Conservation (phyloP, 495 filamentous ascomycete species). For the Articulospora tetracladia region DNA sequence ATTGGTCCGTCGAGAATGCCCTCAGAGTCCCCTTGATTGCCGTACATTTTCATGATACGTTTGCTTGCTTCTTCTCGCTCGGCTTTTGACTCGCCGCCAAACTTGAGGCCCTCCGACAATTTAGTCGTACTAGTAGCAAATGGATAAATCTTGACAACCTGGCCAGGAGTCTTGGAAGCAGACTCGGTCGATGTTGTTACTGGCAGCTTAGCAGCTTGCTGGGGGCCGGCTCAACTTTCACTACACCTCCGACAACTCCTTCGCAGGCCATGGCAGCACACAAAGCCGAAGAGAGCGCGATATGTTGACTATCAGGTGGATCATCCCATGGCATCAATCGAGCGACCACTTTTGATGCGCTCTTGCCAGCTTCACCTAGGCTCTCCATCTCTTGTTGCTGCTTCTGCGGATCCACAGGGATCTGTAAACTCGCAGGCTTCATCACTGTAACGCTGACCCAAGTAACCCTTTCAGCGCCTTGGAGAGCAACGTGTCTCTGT, state of each 20-base stretch:
- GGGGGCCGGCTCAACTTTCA: conserved; percentile 76
- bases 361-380: conserved; percentile 50
- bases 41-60: conserved; percentile 50
- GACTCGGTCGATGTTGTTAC: conserved; percentile 36
- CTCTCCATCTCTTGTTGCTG: conserved; percentile 57
- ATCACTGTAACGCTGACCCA: conserved; percentile 76
- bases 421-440: conserved; percentile 72
- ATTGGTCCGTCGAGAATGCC: conserved; percentile 79
- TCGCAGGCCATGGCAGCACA: conserved; percentile 65
- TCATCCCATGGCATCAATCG: conserved; percentile 76
- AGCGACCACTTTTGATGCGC: conserved; percentile 70
- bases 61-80: conserved; percentile 65
- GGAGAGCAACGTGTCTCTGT: conserved; percentile 64
- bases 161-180: conserved; percentile 22
- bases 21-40: conserved; percentile 44
- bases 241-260: conserved; percentile 79
- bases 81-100: conserved; percentile 80
- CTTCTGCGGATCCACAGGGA: conserved; percentile 69
- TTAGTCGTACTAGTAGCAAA: conserved; percentile 55
- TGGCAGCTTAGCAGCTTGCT: conserved; percentile 21
- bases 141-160: conserved; percentile 72
- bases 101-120: conserved; percentile 65
- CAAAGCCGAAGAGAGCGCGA: conserved; percentile 70
- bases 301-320: conserved; percentile 74
- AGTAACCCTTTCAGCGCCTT: conserved; percentile 67